A percentile compares a stretch with the other conserved stretches of the same genome.
These are phyloP conservation scores for Ophiosphaerella herpotricha DNA, from an alignment of 2,329 filamentous ascomycete species.

Conservation along the genomic window DNA sequence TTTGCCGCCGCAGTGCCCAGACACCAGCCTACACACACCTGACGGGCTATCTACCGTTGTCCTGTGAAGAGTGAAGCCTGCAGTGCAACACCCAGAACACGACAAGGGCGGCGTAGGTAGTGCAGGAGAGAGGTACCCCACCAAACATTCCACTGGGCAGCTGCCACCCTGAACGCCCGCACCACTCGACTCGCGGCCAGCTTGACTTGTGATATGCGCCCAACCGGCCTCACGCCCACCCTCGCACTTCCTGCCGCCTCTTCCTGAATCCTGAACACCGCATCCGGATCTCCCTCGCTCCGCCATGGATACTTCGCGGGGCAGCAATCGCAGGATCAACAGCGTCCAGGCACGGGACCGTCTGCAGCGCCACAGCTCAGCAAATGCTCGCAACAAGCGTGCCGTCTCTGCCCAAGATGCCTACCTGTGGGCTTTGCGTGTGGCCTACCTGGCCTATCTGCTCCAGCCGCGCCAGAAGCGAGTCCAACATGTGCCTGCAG, in stretches of 20 bases:
- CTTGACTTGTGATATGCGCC: conserved; percentile 29
- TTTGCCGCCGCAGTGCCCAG: conserved; percentile 17
- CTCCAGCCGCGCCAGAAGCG: conserved; percentile 88
- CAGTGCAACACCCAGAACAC: background rate
- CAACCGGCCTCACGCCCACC: conserved; percentile 15
- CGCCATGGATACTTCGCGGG: conserved; percentile 38
- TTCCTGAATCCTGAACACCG: conserved; percentile 11
- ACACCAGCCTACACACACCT: background rate
- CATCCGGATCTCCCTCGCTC: conserved; percentile 7
- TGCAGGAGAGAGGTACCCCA: conserved; percentile 12
- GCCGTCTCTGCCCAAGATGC: conserved; percentile 70
- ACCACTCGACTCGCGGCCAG: conserved; percentile 12
- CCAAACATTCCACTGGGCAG: conserved; percentile 25
- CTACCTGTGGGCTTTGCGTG: conserved; percentile 87
- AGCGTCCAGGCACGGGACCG: conserved; percentile 49
- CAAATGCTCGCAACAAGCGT: conserved; percentile 43
- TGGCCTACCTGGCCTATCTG: conserved; percentile 90
- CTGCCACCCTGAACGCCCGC: conserved; percentile 17
- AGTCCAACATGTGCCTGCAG: conserved; percentile 76
- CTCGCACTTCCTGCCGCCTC: background rate
- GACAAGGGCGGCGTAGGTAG: background rate
- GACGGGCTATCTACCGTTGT: too few relatives aligned
- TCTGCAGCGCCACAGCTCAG: conserved; percentile 45
- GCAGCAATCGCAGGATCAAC: conserved; percentile 47
- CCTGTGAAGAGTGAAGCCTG: conserved; percentile 1